These are phyloP conservation scores for Tubosaeta brunneosetosa DNA, from an alignment of 768 basidiomycete genomes.

Conservation along the genomic window DNA sequence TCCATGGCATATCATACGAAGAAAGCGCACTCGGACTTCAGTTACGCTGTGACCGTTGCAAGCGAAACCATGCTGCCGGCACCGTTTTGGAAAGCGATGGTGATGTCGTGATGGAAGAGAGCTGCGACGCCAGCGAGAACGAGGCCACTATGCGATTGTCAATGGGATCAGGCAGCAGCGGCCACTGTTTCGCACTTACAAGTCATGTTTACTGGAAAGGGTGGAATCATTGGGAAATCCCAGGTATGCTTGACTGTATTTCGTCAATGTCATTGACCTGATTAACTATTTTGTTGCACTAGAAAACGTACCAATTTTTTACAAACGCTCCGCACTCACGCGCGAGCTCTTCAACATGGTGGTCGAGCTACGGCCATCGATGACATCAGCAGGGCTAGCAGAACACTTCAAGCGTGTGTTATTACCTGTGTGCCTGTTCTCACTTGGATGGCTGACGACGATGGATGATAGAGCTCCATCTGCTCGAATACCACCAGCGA, in stretches of 20 bases:
- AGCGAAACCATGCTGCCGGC: not conserved
- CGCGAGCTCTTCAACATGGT: not conserved
- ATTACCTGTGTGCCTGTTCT: not conserved
- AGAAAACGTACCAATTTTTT: not conserved
- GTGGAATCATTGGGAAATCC: not conserved
- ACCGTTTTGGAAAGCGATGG: not conserved
- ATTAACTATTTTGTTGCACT: not conserved
- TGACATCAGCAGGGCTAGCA: not conserved
- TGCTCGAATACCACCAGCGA: not conserved
- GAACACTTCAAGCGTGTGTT: not conserved
- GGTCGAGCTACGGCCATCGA: not conserved
- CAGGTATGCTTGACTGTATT: not conserved
- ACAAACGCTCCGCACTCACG: not conserved
- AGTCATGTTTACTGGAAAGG: not conserved
- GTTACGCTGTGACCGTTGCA: not conserved
- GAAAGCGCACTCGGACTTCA: not conserved
- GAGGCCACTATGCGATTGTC: not conserved
- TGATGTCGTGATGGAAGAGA: not conserved
- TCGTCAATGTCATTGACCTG: not conserved
- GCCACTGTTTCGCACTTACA: not conserved
- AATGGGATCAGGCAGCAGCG: not conserved
- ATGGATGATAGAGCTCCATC: not conserved
- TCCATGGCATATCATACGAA: not conserved
- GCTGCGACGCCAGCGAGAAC: not conserved
- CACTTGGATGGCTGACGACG: not conserved